Base-by-base conservation (phyloP, 2,329 filamentous ascomycete species). In the Cercospora canescens region DNA sequence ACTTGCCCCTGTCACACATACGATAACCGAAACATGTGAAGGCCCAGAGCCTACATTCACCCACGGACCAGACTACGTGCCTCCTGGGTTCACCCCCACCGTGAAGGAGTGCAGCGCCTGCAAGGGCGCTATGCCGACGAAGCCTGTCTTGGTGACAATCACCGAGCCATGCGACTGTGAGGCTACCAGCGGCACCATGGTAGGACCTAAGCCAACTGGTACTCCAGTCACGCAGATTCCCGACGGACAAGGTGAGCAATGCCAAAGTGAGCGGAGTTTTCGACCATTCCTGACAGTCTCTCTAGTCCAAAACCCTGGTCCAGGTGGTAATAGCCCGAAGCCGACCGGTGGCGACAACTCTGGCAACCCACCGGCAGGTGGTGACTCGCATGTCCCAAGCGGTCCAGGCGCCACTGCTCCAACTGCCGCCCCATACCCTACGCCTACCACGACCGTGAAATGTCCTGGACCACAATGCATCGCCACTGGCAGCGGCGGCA, bases 121-220 rank as follows among this genome's bases (percentile, higher is more conserved):
- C 64, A 72, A 71, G 48, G 69, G 71, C 65, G 71, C 71, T 30
- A 35, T 55, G n/a, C 24, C 48, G 14, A 62, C 60, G 21, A 55
- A 62, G 50, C 73, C 76, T 18, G 63, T 72, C 11, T 63, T 71
- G 26, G 74, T 77, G 59, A 79, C 76, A 12, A 70, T 78, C 67
- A 79, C 76, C 39, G 72, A 76, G 69, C 77, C 76, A 52, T 79
- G 77, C 70, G 74, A 71, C 28, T 77, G 75, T 66, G 70, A 74
- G 39, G 71, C 75, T 11, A 73, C 72, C 54, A 67, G 72, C 48
- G 73, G 74, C 48, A 70, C 66, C 39, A 56, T 69, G 21, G 61
- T 70, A 48, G 59, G 50, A 54, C 66, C 65, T 12, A 66, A 63
- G 34, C 66, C 71, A 45, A 67, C 71, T 35, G 67, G 67, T 32